Evolutionary conservation across 2,329 filamentous ascomycete genomes (phyloP).

Genomic region (Curvularia spicifera): DNA sequence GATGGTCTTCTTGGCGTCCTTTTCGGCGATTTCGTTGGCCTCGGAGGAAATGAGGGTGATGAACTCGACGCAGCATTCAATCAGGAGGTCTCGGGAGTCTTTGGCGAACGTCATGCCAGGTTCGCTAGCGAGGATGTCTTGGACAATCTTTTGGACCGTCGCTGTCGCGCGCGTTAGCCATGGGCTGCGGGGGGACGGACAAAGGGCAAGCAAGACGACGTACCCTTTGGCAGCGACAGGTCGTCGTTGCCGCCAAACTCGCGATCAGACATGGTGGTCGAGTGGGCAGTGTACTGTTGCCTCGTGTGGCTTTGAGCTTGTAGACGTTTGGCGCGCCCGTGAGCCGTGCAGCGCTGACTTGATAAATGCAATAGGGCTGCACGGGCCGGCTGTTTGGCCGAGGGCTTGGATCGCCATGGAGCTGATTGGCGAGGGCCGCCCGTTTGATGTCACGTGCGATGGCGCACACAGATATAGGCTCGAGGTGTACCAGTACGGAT

Average conservation of each 20-base stretch:
- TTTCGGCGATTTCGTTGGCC: constrained; percentile 98
- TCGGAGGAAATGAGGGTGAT: constrained; percentile 98
- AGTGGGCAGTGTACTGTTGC: constrained; percentile 20
- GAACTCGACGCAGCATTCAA: constrained; percentile 99
- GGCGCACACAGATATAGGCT: background rate
- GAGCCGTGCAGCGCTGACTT: constrained; percentile 12
- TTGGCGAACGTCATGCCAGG: constrained; percentile 87
- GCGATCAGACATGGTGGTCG: constrained; percentile 50
- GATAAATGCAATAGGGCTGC: constrained; percentile 13
- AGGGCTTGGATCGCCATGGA: background rate
- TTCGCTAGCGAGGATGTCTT: constrained; percentile 83
- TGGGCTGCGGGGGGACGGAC: background rate
- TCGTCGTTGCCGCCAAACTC: constrained; percentile 54
- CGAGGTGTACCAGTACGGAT: no score
- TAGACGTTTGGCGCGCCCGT: background rate
- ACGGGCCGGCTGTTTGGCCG: constrained; percentile 21
- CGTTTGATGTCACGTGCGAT: background rate
- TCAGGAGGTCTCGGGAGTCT: constrained; percentile 91
- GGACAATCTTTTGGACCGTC: constrained; percentile 83
- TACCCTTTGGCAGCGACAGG: constrained; percentile 52
- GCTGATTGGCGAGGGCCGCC: constrained; percentile 1
- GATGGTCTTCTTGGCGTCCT: constrained; percentile 99
- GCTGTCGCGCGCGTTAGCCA: constrained; percentile 52
- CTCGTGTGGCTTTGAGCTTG: constrained; percentile 13
- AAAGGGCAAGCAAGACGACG: constrained; percentile 7